Base-by-base conservation (phyloP, 805 yeast species). In the Candida stauntonica region DNA sequence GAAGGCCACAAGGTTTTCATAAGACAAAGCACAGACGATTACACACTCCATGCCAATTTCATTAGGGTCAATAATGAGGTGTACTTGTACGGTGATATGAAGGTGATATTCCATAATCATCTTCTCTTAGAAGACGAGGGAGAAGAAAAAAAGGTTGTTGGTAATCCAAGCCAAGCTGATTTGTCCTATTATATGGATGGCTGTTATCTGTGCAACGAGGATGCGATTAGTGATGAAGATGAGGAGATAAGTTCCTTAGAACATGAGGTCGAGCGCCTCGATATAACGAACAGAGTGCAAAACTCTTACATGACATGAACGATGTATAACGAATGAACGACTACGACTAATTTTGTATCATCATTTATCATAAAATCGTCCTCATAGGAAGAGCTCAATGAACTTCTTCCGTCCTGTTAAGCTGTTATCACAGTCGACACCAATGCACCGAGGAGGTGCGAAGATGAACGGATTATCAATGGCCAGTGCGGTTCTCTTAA, bases 381-480 rank as follows among this genome's bases (percentile, higher is more conserved):
- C 11, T 39, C 45, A 66, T 16, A 70, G 55, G 47, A 60, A 81
- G 24, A 80, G 56, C 53, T 81, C 87, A 21, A 69, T 66, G 57
- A 82, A 79, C 17, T 67, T 69, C 37, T 66, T 72, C 28, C 69
- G 69, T 0, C 67, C 65, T 12, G 71, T 66, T 27, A 80, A 60
- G 19, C 54, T 46, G 18, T 58, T 58, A 2, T 54, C 63, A 51
- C 91, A 82, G 3, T 57, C 72, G 1, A 51, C 41, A 3, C 74
- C 84, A 24, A 79, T 77, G 54, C 91, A 82, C 32, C 60, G 60
- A 28, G 64, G 57, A 0, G 88, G 88, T 0, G 85, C 78, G 46
- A 65, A 72, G 31, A 64, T 57, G 30, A 60, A 64, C 1, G 73
- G 72, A 48, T 68, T 66, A 1, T 42, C 27, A 14, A 54, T 52